Percentiles rank a stretch among this genome's conserved stretches.
Conservation (phyloP, 2,329 filamentous ascomycete genomes). For the Fusarium cicatricum region DNA sequence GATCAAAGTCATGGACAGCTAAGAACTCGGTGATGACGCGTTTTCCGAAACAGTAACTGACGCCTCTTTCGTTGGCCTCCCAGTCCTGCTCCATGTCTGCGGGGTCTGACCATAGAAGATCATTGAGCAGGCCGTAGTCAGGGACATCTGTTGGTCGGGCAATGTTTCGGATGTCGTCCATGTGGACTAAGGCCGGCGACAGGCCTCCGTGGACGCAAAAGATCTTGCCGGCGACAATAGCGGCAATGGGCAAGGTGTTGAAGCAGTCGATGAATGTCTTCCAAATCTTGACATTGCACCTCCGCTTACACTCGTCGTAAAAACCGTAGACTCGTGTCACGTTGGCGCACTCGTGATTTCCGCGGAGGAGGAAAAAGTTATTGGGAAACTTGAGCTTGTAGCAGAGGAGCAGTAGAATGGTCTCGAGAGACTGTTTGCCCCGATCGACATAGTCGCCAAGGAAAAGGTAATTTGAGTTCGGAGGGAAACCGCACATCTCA, state of each 20-base stretch:
- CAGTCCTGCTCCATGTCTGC: constrained; percentile 98
- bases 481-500: constrained; percentile 97
- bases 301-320: constrained; percentile 99
- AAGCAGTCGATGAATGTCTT: constrained; percentile 99
- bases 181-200: constrained; percentile 90
- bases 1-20: constrained; percentile 92
- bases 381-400: constrained; percentile 99
- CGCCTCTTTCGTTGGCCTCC: constrained; percentile 96
- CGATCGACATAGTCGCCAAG: constrained; percentile 98
- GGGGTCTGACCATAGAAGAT: constrained; percentile 96
- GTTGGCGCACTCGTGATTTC: constrained; percentile 98
- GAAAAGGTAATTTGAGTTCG: constrained; percentile 99
- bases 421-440: constrained; percentile 99
- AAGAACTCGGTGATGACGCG: constrained; percentile 98
- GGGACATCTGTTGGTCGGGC: constrained; percentile 95
- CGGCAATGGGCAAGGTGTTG: constrained; percentile 97
- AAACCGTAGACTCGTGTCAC: constrained; percentile 99
- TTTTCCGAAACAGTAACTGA: constrained; percentile 98
- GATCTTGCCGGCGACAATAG: constrained; percentile 99
- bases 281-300: constrained; percentile 99
- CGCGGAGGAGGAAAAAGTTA: constrained; percentile 98
- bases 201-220: constrained; percentile 97
- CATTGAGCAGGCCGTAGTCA: constrained; percentile 94
- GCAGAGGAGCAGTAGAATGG: constrained; percentile 92
- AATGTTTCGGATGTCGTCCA: constrained; percentile 98